Evolutionary conservation across 495 filamentous ascomycete species (phyloP).

Genomic region (Sordaria brevicollis): DNA sequence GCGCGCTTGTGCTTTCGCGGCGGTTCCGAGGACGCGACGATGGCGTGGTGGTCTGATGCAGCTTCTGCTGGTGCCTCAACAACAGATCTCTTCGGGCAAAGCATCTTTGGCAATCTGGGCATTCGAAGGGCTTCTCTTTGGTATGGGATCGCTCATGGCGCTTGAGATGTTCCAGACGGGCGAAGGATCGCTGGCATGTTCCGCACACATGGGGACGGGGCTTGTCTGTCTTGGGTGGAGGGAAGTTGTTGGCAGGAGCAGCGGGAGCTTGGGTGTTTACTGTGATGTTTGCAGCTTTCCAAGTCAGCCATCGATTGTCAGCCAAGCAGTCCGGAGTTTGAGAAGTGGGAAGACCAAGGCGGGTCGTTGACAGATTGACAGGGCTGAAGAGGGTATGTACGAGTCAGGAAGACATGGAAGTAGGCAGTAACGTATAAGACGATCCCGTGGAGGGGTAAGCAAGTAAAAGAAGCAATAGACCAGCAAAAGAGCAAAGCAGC

Average conservation of each 20-base stretch:
- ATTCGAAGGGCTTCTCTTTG: conserved; percentile 99
- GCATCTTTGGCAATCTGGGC: conserved; percentile 87
- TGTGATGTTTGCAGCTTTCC: conserved; percentile 39
- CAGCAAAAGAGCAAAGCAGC: no score
- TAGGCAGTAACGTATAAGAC: background rate
- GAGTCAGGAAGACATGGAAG: background rate
- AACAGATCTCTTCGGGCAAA: conserved; percentile 92
- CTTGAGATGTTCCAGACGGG: conserved; percentile 92
- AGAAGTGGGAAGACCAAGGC: background rate
- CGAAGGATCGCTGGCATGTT: conserved; percentile 89
- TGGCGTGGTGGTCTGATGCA: conserved; percentile 91
- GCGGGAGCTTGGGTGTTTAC: conserved; percentile 38
- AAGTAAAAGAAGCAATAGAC: background rate
- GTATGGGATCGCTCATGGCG: conserved; percentile 97
- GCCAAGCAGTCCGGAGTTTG: background rate
- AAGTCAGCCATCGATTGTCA: background rate
- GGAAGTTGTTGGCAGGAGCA: conserved; percentile 33
- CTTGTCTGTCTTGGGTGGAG: conserved; percentile 92
- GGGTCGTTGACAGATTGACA: background rate
- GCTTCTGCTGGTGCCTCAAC: conserved; percentile 94
- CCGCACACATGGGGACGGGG: conserved; percentile 89
- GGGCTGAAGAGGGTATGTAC: background rate
- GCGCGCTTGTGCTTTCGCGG: conserved; percentile 77
- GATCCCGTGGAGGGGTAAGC: background rate
- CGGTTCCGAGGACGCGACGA: conserved; percentile 80